A percentile compares a stretch with the other conserved stretches of the same genome.
Evolutionary conservation across 345 rosid genomes (phyloP).

Genomic region (Rhizophora apiculata): DNA sequence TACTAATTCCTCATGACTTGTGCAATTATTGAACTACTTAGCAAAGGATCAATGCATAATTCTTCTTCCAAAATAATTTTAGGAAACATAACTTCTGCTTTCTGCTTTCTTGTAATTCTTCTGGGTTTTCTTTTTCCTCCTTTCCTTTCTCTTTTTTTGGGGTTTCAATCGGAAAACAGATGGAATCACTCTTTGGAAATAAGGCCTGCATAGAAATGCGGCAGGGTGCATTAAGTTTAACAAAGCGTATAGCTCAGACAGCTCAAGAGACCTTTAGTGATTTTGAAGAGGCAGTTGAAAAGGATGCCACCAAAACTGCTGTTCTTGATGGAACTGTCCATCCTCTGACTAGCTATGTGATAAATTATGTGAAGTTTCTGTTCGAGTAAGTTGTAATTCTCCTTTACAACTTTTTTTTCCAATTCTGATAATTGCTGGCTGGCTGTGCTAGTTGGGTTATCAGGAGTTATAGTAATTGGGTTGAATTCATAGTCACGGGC

Average conservation of each 20-base stretch:
- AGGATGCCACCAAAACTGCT: slow-evolving; percentile 93
- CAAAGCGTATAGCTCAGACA: slow-evolving; percentile 82
- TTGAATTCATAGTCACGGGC: too few relatives aligned
- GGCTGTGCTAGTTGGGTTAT: not conserved
- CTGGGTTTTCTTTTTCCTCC: not conserved
- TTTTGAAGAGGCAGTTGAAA: slow-evolving; percentile 96
- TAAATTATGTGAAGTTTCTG: slow-evolving; percentile 88
- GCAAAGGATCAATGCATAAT: not conserved
- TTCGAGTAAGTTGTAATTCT: slow-evolving; percentile 65
- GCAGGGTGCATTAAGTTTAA: slow-evolving; percentile 64
- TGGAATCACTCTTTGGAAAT: slow-evolving; percentile 57
- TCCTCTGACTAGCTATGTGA: slow-evolving; percentile 96
- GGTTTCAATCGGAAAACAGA: slow-evolving; percentile 34
- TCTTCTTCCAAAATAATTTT: not conserved
- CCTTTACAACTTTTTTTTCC: not conserved
- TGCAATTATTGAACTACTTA: slow-evolving; percentile 2
- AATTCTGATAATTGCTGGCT: not conserved
- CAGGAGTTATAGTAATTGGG: too few relatives aligned
- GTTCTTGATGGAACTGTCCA: slow-evolving; percentile 98
- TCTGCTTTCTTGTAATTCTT: not conserved
- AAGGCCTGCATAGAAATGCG: slow-evolving; percentile 75
- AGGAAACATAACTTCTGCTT: not conserved
- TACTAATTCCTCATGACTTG: slow-evolving; percentile 7
- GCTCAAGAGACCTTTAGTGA: slow-evolving; percentile 92
- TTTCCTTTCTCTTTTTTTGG: not conserved